Conservation (phyloP, 495 filamentous ascomycete species). For the Aspergillus carlsbadensis region DNA sequence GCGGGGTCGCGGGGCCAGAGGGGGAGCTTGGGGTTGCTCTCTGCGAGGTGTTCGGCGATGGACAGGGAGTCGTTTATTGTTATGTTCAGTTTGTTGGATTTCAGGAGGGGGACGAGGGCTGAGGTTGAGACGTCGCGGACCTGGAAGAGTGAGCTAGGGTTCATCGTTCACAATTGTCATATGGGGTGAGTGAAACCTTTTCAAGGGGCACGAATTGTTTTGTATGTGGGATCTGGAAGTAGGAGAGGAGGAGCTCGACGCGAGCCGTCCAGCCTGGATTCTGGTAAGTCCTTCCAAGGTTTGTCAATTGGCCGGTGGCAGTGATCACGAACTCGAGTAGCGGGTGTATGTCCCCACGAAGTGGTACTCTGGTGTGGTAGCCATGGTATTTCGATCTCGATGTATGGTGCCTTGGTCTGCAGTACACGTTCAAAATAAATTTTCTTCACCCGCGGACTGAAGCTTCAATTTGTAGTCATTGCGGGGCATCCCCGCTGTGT, state of each 20-base stretch:
- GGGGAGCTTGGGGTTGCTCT: conserved; percentile 37
- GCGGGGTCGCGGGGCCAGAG: conserved; percentile 46
- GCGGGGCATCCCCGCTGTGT: no score
- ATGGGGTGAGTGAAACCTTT: no score
- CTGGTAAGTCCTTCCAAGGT: background rate
- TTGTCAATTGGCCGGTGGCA: background rate
- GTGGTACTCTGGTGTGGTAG: conserved; percentile 24
- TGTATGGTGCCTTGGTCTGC: no score
- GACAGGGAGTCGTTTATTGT: conserved; percentile 51
- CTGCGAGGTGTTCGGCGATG: conserved; percentile 55
- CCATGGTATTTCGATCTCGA: background rate
- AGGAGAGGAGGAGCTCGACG: conserved; percentile 35
- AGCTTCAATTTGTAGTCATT: no score
- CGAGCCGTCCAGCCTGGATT: conserved; percentile 36
- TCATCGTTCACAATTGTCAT: background rate
- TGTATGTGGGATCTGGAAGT: conserved; percentile 35
- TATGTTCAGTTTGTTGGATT: conserved; percentile 20
- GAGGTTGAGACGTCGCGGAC: conserved; percentile 28
- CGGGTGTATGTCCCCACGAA: conserved; percentile 33
- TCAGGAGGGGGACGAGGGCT: conserved; percentile 35
- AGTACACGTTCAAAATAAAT: no score
- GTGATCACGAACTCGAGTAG: conserved; percentile 30
- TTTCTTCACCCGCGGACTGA: no score
- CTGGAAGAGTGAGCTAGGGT: conserved; percentile 1
- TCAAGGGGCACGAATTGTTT: conserved; percentile 21